Evolutionary conservation across 2,329 filamentous ascomycete species (phyloP).

Genomic region (Pestalotiopsis sp.): DNA sequence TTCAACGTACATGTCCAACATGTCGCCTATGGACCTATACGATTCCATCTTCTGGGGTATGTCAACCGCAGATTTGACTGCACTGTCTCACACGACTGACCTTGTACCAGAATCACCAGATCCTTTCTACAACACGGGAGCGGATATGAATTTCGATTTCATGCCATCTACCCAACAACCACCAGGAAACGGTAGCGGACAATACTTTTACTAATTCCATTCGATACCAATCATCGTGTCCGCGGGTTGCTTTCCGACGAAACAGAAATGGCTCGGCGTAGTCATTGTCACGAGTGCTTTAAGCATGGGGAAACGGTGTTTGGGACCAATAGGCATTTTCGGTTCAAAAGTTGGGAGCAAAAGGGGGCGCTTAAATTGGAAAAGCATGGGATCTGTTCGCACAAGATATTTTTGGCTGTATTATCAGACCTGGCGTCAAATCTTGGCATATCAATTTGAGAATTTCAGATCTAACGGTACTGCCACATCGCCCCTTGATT

Average conservation of each 20-base stretch:
- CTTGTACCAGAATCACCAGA: constrained; percentile 54
- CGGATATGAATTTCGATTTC: constrained; percentile 65
- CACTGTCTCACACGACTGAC: constrained; percentile 18
- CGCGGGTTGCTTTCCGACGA: not conserved
- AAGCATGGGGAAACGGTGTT: not conserved
- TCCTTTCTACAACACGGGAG: constrained; percentile 53
- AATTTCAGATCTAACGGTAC: no score
- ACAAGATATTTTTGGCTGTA: not conserved
- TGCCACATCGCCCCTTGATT: not conserved
- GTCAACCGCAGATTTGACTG: constrained; percentile 20
- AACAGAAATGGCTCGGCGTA: not conserved
- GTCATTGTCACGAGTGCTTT: not conserved
- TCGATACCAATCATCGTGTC: not conserved
- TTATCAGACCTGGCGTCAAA: no score
- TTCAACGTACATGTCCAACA: constrained; percentile 62
- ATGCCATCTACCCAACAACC: constrained; percentile 52
- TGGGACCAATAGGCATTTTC: not conserved
- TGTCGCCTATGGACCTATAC: constrained; percentile 69
- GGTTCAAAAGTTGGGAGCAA: not conserved
- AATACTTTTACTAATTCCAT: constrained; percentile 59
- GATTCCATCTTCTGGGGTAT: constrained; percentile 70
- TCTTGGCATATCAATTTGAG: no score
- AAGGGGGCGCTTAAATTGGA: not conserved
- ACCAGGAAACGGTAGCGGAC: constrained; percentile 51
- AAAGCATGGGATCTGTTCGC: not conserved